Conservation (phyloP, 768 basidiomycete genomes). For the Suillus clintonianus region DNA sequence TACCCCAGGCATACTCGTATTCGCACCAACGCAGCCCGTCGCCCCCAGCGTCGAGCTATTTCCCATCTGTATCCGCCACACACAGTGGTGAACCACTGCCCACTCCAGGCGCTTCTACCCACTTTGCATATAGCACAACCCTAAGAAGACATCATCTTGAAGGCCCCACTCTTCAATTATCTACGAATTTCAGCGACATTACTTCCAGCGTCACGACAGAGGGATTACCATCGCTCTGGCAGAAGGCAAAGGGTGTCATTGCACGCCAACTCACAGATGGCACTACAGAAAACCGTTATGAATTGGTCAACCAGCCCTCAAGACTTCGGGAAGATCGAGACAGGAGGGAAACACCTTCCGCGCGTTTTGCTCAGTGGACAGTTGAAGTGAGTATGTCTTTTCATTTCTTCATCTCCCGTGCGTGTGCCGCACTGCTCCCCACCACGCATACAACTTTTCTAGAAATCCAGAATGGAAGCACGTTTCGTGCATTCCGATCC, state of each 20-base stretch:
- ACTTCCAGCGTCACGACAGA: conserved; percentile 44
- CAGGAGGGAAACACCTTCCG: conserved; percentile 56
- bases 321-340: conserved; percentile 31
- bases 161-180: conserved; percentile 44
- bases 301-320: conserved; percentile 14
- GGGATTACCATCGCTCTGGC: conserved; percentile 46
- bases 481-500: background rate
- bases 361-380: conserved; percentile 66
- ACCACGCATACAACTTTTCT: background rate
- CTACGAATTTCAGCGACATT: conserved; percentile 39
- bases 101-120: conserved; percentile 62
- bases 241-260: conserved; percentile 36
- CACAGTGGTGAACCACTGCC: conserved; percentile 53
- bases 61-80: conserved; percentile 57
- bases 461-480: conserved; percentile 12
- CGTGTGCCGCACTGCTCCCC: background rate
- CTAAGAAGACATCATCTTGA: conserved; percentile 68
- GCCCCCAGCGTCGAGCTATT: conserved; percentile 83
- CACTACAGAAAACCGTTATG: conserved; percentile 42
- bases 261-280: conserved; percentile 20
- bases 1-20: conserved; percentile 6
- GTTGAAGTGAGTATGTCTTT: conserved; percentile 50
- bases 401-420: background rate
- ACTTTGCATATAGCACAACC: conserved; percentile 85
- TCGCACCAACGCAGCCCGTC: conserved; percentile 43